Conservation (phyloP, 768 basidiomycete genomes). For the Mycena floridula region DNA sequence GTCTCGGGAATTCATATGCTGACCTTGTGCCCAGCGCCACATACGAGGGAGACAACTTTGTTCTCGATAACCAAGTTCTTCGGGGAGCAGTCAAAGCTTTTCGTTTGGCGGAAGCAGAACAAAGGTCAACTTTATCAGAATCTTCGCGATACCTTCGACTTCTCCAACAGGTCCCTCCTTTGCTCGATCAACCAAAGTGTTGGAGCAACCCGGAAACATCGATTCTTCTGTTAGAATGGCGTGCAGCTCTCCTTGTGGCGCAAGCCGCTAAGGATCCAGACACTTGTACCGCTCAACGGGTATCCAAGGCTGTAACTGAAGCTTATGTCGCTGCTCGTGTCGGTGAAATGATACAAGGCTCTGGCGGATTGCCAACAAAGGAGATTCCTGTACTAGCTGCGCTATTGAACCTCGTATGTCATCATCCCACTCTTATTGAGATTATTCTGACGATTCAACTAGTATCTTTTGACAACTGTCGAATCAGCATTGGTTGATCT, state of each 20-base stretch:
- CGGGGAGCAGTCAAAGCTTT: slow-evolving; percentile 64
- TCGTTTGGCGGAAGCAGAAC: slow-evolving; percentile 17
- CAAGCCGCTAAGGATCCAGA: slow-evolving; percentile 35
- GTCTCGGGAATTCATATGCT: slow-evolving; percentile 58
- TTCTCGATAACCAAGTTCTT: slow-evolving; percentile 70
- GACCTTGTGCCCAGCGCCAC: slow-evolving; percentile 62
- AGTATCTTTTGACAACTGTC: slow-evolving; percentile 58
- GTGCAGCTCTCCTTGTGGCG: slow-evolving; percentile 56
- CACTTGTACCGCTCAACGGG: slow-evolving; percentile 49
- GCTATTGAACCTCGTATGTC: slow-evolving; percentile 41
- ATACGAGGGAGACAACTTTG: slow-evolving; percentile 80
- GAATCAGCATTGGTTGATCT: slow-evolving; percentile 54
- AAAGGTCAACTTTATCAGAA: slow-evolving; percentile 33
- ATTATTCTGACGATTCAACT: too few species aligned
- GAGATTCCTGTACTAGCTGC: slow-evolving; percentile 23
- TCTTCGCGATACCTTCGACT: slow-evolving; percentile 53
- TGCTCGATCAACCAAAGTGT: slow-evolving; percentile 12
- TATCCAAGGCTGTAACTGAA: slow-evolving; percentile 60
- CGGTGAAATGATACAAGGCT: slow-evolving; percentile 34
- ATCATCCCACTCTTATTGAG: too few species aligned
- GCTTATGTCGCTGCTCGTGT: slow-evolving; percentile 60
- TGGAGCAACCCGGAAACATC: slow-evolving; percentile 33
- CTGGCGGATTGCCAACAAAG: too few species aligned
- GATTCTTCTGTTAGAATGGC: slow-evolving; percentile 53
- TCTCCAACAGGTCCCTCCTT: slow-evolving; percentile 28